These are phyloP conservation scores for Colletotrichum tofieldiae DNA, from an alignment of 2,329 filamentous ascomycete species.

Conservation along the genomic window DNA sequence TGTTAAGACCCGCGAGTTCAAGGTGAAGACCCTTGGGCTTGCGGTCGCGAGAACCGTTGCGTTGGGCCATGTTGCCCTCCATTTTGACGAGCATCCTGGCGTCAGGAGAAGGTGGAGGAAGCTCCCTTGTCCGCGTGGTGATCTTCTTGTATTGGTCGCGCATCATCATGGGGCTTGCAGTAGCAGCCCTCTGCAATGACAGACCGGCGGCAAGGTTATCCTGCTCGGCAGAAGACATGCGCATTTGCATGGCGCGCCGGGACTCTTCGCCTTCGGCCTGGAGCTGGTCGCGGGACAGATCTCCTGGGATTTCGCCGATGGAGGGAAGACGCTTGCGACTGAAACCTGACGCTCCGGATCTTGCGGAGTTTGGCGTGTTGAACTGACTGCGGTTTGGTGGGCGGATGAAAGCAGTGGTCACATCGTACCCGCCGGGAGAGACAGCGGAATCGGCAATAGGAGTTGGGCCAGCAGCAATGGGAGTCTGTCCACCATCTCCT, in stretches of 20 bases:
- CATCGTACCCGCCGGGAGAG: slow-evolving; percentile 78
- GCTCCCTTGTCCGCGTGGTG: slow-evolving; percentile 55
- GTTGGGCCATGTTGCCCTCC: slow-evolving; percentile 70
- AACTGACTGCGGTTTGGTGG: slow-evolving; percentile 78
- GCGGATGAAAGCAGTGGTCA: slow-evolving; percentile 77
- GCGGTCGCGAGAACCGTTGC: slow-evolving; percentile 82
- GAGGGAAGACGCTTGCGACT: slow-evolving; percentile 79
- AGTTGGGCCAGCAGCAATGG: slow-evolving; percentile 86
- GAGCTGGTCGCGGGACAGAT: slow-evolving; percentile 49
- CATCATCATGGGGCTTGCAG: slow-evolving; percentile 78
- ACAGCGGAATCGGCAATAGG: slow-evolving; percentile 87
- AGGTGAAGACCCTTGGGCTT: slow-evolving; percentile 81
- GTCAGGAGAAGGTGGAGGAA: slow-evolving; percentile 74
- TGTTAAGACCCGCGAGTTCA: slow-evolving; percentile 62
- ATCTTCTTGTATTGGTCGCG: slow-evolving; percentile 55
- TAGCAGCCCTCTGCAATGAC: slow-evolving; percentile 75
- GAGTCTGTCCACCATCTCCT: slow-evolving; percentile 76
- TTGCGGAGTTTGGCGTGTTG: slow-evolving; percentile 79
- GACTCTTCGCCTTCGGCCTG: slow-evolving; percentile 26
- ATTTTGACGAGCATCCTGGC: slow-evolving; percentile 76
- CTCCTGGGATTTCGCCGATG: slow-evolving; percentile 78
- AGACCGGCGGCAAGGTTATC: slow-evolving; percentile 60
- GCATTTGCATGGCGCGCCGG: slow-evolving; percentile 50
- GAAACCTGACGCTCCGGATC: slow-evolving; percentile 72
- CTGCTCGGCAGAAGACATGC: slow-evolving; percentile 59